Evolutionary conservation across 176 grass and related monocot species (phyloP).

Genomic region (Aegilops speltoides): DNA sequence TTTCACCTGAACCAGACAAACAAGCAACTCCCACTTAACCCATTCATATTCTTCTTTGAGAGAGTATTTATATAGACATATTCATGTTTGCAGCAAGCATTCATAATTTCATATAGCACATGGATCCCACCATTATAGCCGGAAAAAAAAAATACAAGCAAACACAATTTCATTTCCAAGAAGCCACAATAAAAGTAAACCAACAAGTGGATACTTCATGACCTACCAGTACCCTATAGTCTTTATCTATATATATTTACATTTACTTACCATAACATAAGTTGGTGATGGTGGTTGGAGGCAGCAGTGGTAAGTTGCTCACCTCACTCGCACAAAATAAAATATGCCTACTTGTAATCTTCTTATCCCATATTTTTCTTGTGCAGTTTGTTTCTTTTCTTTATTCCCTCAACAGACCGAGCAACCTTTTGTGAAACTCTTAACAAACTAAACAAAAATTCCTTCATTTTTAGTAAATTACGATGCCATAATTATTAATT

Average conservation of each 20-base stretch:
- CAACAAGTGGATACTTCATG: neutral
- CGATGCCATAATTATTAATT: neutral
- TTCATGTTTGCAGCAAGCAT: neutral
- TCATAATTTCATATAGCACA: neutral
- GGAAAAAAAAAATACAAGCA: neutral
- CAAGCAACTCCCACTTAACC: neutral
- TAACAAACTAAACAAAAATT: neutral
- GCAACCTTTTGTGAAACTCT: neutral
- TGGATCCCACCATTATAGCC: neutral
- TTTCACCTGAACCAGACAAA: conserved; percentile 67
- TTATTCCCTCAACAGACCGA: neutral
- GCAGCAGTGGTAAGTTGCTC: neutral
- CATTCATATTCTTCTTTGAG: neutral
- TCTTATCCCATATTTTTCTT: neutral
- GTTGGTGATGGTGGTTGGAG: neutral
- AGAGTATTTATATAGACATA: neutral
- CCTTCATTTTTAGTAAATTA: neutral
- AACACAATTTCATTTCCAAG: neutral
- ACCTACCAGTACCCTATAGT: neutral
- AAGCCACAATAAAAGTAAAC: neutral
- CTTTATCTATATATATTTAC: too few species aligned
- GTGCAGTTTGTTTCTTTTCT: neutral
- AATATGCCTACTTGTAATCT: neutral
- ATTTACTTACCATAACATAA: neutral
- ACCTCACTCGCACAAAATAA: neutral